These are phyloP conservation scores for Pestalotiopsis sp. DNA, from an alignment of 2,329 filamentous ascomycete species.

Conservation along the genomic window DNA sequence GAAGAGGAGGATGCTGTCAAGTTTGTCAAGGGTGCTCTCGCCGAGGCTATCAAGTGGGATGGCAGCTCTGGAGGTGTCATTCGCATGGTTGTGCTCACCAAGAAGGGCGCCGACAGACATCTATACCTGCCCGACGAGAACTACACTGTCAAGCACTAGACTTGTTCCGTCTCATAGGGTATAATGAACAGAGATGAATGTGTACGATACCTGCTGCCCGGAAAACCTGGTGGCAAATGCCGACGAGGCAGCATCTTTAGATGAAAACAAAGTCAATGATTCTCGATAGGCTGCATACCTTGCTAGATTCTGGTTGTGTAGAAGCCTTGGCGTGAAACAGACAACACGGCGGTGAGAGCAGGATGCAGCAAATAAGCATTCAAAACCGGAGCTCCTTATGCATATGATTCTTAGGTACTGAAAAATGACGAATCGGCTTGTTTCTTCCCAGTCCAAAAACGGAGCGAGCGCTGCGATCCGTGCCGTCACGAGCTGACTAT, in stretches of 20 bases:
- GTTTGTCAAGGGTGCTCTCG: constrained; percentile 89
- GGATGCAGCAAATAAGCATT: constrained; percentile 4
- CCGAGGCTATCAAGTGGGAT: constrained; percentile 99
- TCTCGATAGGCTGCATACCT: background rate
- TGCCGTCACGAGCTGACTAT: background rate
- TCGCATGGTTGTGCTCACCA: constrained; percentile 93
- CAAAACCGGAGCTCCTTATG: background rate
- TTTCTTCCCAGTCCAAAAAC: background rate
- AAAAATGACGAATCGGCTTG: constrained; percentile 5
- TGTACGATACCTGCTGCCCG: constrained; percentile 12
- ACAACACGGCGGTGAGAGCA: constrained; percentile 6
- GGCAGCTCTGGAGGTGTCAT: constrained; percentile 98
- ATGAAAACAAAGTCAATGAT: background rate
- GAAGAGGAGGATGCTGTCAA: constrained; percentile 84
- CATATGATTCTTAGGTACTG: background rate
- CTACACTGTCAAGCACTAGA: constrained; percentile 74
- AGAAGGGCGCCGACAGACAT: constrained; percentile 86
- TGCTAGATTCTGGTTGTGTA: background rate
- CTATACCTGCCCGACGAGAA: constrained; percentile 91
- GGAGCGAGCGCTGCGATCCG: background rate
- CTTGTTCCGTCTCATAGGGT: background rate
- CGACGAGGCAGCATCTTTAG: background rate
- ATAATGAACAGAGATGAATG: background rate
- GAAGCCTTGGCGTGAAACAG: constrained; percentile 9
- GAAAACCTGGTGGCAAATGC: background rate